Conservation (phyloP, 441 rosid genomes). For the Gossypium davidsonii region DNA sequence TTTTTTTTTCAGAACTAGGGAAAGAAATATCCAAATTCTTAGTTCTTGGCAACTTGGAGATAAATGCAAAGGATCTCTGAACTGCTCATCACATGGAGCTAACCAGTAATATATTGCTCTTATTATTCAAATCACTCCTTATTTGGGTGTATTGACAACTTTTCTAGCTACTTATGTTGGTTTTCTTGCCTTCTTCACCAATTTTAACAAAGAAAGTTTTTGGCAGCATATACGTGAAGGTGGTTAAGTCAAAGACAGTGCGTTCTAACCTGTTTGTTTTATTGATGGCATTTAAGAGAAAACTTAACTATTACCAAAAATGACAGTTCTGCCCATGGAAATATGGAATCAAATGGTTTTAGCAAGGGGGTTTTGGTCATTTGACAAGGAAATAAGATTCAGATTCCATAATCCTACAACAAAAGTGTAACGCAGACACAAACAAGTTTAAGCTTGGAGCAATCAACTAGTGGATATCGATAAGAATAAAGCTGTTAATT, state of each 20-base stretch:
- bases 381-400: not conserved
- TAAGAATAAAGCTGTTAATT: not conserved
- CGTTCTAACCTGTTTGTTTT: not conserved
- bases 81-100: not conserved
- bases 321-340: not conserved
- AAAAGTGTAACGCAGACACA: not conserved
- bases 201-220: constrained; percentile 8
- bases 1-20: not conserved
- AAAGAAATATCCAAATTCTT: not conserved
- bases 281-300: not conserved
- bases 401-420: not conserved
- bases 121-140: not conserved
- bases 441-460: not conserved
- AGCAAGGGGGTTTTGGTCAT: not conserved
- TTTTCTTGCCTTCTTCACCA: constrained; percentile 14
- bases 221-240: not conserved
- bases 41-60: not conserved
- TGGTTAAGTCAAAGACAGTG: constrained; percentile 1
- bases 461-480: not conserved
- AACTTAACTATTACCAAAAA: not conserved
- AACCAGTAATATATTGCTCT: not conserved
- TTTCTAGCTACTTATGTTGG: not conserved
- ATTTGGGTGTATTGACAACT: not conserved
- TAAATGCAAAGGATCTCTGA: not conserved
- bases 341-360: not conserved